Base-by-base conservation (phyloP, 2,329 filamentous ascomycete species). In the Dactylellina parvicollis region DNA sequence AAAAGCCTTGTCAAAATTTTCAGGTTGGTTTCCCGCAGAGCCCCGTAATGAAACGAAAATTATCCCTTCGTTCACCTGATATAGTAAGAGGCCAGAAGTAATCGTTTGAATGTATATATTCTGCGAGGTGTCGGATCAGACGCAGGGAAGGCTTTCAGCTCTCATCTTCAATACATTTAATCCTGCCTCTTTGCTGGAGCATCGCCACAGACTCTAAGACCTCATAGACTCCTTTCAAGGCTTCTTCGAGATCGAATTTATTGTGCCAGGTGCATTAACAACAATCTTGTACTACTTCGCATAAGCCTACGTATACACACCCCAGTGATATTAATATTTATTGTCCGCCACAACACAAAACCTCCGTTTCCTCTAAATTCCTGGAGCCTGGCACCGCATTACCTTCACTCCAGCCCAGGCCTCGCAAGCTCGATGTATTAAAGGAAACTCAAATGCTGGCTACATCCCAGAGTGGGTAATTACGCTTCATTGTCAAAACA, bases 271-370 rank as follows among this genome's bases (percentile, higher is more conserved):
- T 32, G 60, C 60, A 56, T 54, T 30, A 26, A 12, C 22, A 66
- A 26, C 24, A 42, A 40, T 64, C 52, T 52, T 72, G 67, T 65
- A 32, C 67, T 16, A 72, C 59, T 59, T 44, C 42, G 67, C 67
- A 65, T 57, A 52, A 72, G 59, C 59, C 59, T 59, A 72, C 59
- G 67, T 64, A 64, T 47, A 50, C 55, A 10, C 2, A 30, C 40
- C 40, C 32, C 16, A 24, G 28, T 52, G 18, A 30, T 59, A 59
- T 66, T n/a, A n/a, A n/a, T n/a, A n/a, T n/a, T n/a, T n/a, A n/a
- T n/a, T 55, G 54, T 28, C 65, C 65, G 56, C 42, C 28, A 55
- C 62, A 67, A 67, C 62, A 26, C 62, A 67, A 65, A 67, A 56
- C 62, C 44, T 67, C 62, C 54, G 52, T 59, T 50, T n/a, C 18